phyloP scores from a whole-genome alignment of 352 stramenopile genomes.

The Lagenidium sp. region DNA sequence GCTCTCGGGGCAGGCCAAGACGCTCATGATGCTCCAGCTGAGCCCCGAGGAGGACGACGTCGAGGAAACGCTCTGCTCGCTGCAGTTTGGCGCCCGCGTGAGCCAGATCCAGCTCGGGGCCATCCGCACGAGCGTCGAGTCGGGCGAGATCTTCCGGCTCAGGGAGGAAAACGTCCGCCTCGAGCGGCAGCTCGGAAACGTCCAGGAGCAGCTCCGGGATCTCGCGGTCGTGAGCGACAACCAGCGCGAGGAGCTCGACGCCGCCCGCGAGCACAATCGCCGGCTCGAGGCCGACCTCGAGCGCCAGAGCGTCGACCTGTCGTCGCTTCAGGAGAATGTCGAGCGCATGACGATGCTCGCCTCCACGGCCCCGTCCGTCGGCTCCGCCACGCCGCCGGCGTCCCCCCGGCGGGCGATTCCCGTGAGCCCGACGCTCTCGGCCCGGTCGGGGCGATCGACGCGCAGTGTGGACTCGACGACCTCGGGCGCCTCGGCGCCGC shows the following conservation, averaged over 20 bases:
- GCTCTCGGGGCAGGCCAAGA: constrained; percentile 87
- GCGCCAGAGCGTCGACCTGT: constrained; percentile 23
- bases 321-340: constrained; percentile 20
- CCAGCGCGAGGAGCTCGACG: constrained; percentile 35
- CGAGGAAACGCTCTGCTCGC: constrained; percentile 85
- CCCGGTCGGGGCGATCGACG: constrained; percentile 23
- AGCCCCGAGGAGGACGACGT: constrained; percentile 72
- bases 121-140: constrained; percentile 74
- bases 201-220: constrained; percentile 13
- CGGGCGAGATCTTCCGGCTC: constrained; percentile 57
- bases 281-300: constrained; percentile 35
- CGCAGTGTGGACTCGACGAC: constrained; percentile 34
- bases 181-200: constrained; percentile 18
- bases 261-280: constrained; percentile 29
- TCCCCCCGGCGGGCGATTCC: constrained; percentile 3
- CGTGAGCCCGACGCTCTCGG: constrained; percentile 29
- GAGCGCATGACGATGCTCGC: constrained; percentile 6
- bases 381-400: constrained; percentile 5
- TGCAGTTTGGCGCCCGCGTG: constrained; percentile 86
- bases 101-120: constrained; percentile 86
- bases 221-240: constrained; percentile 27
- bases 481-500: constrained; percentile 19
- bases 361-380: background rate
- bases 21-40: constrained; percentile 88
- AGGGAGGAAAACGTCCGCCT: constrained; percentile 55